These are phyloP conservation scores for Dysphania ambrosioides DNA, from an alignment of 148 eudicot genomes.

Conservation along the genomic window DNA sequence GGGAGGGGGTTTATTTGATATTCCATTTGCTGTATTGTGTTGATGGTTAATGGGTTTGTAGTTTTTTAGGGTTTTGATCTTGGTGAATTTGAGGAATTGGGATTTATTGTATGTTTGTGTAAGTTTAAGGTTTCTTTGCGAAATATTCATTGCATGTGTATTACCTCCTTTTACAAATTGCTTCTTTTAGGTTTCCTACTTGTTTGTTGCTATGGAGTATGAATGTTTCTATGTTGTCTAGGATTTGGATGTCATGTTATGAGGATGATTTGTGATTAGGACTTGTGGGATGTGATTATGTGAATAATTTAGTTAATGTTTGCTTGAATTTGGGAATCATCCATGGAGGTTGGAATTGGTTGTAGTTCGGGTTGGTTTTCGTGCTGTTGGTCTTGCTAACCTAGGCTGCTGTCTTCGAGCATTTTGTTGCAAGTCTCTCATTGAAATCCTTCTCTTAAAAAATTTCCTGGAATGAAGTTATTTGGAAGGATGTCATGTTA, in stretches of 20 bases:
- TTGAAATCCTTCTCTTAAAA: not conserved
- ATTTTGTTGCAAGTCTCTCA: not conserved
- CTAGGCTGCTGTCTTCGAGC: not conserved
- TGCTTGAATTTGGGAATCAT: not conserved
- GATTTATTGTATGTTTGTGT: not conserved
- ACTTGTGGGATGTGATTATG: not conserved
- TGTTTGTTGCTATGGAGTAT: not conserved
- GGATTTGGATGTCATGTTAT: not conserved
- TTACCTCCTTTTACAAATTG: not conserved
- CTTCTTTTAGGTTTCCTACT: not conserved
- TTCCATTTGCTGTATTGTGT: too few species aligned
- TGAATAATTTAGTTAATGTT: not conserved
- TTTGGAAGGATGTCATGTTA: not conserved
- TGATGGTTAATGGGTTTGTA: not conserved
- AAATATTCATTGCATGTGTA: conserved; percentile 16
- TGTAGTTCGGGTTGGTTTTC: not conserved
- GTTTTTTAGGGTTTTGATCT: too few species aligned
- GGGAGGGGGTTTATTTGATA: too few species aligned
- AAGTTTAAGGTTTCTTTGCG: not conserved
- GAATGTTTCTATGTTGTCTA: not conserved
- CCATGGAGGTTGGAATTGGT: not conserved
- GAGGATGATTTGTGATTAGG: too few species aligned
- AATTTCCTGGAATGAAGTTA: not conserved
- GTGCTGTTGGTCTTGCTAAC: not conserved
- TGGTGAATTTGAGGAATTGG: not conserved